A percentile compares a stretch with the other conserved stretches of the same genome.
These are phyloP conservation scores for Zygoascus biomembranicola DNA, from an alignment of 805 yeast genomes.

Conservation along the genomic window DNA sequence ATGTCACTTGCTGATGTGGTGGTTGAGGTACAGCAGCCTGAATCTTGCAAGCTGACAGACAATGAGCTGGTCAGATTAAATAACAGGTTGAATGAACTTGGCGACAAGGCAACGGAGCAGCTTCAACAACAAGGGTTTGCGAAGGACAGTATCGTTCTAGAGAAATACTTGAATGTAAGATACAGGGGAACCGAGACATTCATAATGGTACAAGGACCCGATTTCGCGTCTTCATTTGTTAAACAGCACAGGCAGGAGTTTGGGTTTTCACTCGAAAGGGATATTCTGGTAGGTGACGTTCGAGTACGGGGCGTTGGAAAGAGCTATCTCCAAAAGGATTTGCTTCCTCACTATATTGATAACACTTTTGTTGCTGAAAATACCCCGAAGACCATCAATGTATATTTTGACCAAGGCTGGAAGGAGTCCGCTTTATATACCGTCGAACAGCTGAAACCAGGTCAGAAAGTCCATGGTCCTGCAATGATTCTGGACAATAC, in stretches of 20 bases:
- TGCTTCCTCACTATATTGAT: slow-evolving; percentile 13
- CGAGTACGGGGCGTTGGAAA: slow-evolving; percentile 70
- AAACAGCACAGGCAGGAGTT: slow-evolving; percentile 59
- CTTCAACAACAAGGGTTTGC: slow-evolving; percentile 47
- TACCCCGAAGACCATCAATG: slow-evolving; percentile 33
- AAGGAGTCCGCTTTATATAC: slow-evolving; percentile 46
- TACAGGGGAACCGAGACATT: slow-evolving; percentile 88
- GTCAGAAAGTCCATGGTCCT: slow-evolving; percentile 56
- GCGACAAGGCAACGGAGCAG: slow-evolving; percentile 33
- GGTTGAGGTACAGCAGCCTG: slow-evolving; percentile 69
- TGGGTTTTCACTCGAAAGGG: slow-evolving; percentile 57
- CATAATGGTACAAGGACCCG: slow-evolving; percentile 46
- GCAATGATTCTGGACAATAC: slow-evolving; percentile 73
- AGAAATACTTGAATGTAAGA: slow-evolving; percentile 66
- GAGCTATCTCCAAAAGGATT: slow-evolving; percentile 25
- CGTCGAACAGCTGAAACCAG: slow-evolving; percentile 45
- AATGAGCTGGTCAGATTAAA: slow-evolving; percentile 30
- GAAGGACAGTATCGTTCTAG: slow-evolving; percentile 39
- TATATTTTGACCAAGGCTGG: slow-evolving; percentile 50
- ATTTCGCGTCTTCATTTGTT: slow-evolving; percentile 36
- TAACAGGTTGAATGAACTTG: slow-evolving; percentile 39
- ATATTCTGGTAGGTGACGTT: slow-evolving; percentile 60
- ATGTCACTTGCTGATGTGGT: slow-evolving; percentile 83
- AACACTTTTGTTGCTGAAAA: slow-evolving; percentile 11
- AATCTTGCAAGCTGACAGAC: slow-evolving; percentile 37